Percentiles rank a stretch among this genome's conserved stretches.
These are phyloP conservation scores for Paramecium primaurelia DNA, from an alignment of 73 alveolate species.

Conservation along the genomic window DNA sequence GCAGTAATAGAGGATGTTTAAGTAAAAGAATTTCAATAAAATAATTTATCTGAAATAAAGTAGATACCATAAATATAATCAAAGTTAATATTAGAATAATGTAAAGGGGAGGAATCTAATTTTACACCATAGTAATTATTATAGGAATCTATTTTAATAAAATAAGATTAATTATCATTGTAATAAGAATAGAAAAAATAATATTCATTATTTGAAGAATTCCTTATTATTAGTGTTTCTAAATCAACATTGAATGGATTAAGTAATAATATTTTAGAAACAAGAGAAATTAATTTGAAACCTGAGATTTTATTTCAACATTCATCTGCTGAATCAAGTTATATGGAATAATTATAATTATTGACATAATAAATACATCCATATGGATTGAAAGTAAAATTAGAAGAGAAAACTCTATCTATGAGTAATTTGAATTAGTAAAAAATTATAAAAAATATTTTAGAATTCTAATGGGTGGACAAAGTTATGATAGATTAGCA, in stretches of 20 bases:
- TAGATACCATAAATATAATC: neutral
- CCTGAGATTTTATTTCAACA: slow-evolving; percentile 30
- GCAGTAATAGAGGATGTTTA: neutral
- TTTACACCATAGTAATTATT: neutral
- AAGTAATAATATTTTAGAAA: neutral
- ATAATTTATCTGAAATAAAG: neutral
- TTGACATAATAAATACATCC: neutral
- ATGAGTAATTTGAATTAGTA: slow-evolving; percentile 44
- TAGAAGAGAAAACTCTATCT: slow-evolving; percentile 31
- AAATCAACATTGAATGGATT: neutral
- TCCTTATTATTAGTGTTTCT: slow-evolving; percentile 19
- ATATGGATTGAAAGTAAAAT: slow-evolving; percentile 25
- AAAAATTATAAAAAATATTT: neutral
- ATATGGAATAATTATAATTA: neutral
- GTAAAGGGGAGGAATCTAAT: neutral
- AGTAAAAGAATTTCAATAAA: neutral
- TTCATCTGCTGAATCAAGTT: neutral
- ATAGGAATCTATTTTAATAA: neutral
- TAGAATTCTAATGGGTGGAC: slow-evolving; percentile 39
- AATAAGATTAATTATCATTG: neutral
- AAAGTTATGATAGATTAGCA: slow-evolving; percentile 46
- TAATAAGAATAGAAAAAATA: neutral
- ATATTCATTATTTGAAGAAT: neutral
- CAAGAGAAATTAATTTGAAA: neutral
- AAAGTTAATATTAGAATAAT: neutral